phyloP scores from a whole-genome alignment of 345 rosid species.

The Lenwebbia sp. region DNA sequence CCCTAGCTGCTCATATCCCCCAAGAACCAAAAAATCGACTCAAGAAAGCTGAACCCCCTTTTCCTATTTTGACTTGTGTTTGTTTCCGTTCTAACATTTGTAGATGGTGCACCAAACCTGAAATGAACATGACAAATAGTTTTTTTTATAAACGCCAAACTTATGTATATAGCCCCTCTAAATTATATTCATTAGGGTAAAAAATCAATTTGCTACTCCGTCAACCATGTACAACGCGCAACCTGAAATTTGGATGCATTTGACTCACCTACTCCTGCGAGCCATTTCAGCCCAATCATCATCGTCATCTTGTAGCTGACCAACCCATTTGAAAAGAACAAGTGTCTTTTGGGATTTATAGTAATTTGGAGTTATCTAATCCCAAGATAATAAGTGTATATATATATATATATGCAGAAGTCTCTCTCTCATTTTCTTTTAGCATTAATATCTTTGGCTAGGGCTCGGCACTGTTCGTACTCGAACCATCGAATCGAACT shows the following conservation, averaged over 20 bases:
- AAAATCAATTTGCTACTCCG: not conserved
- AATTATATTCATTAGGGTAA: not conserved
- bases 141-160: not conserved
- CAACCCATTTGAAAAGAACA: not conserved
- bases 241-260: not conserved
- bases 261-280: not conserved
- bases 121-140: not conserved
- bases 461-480: accelerated
- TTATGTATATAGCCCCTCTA: not conserved
- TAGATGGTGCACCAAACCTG: not conserved
- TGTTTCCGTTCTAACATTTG: not conserved
- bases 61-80: not conserved
- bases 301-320: not conserved
- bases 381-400: not conserved
- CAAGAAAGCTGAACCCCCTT: not conserved
- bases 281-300: not conserved
- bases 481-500: not conserved
- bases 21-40: not conserved
- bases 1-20: not conserved
- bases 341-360: not conserved
- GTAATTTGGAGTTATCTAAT: not conserved
- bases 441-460: not conserved
- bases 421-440: not conserved
- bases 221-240: not conserved
- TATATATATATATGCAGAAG: not conserved